phyloP scores from a whole-genome alignment of 1,284 basidiomycete species.

The Gomphus sp. region DNA sequence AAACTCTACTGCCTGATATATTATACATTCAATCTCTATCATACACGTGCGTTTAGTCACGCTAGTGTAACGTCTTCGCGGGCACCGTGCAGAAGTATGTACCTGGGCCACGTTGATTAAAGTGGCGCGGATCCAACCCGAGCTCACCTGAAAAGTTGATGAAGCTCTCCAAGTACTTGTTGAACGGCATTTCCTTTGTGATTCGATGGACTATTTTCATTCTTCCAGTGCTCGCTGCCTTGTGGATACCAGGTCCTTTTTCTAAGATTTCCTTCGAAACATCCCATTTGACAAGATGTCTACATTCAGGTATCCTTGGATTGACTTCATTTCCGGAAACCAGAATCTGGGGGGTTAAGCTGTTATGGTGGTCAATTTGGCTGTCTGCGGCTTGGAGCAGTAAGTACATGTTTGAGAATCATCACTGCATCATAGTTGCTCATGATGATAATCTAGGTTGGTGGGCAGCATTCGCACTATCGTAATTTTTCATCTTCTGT shows the following conservation, averaged over 20 bases:
- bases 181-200: slow-evolving; percentile 62
- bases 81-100: too few species aligned
- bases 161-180: slow-evolving; percentile 34
- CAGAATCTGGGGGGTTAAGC: slow-evolving; percentile 49
- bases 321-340: slow-evolving; percentile 51
- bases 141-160: too few species aligned
- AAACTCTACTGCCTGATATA: too few species aligned
- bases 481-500: slow-evolving; percentile 31
- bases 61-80: too few species aligned
- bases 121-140: too few species aligned
- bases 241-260: slow-evolving; percentile 62
- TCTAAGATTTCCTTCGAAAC: too few species aligned
- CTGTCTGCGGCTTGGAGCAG: slow-evolving; percentile 68
- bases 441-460: slow-evolving; percentile 45
- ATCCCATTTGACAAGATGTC: too few species aligned
- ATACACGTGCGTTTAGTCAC: too few species aligned
- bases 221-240: slow-evolving; percentile 55
- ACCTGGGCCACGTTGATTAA: too few species aligned
- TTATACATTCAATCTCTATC: too few species aligned
- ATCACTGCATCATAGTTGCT: background rate
- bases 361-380: slow-evolving; percentile 88
- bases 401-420: slow-evolving; percentile 20
- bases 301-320: slow-evolving; percentile 45
- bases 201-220: slow-evolving; percentile 79
- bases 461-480: slow-evolving; percentile 68